A percentile compares a stretch with the other conserved stretches of the same genome.
These are phyloP conservation scores for Triticum timopheevii DNA, from an alignment of 176 grass and related monocot species.

Conservation along the genomic window DNA sequence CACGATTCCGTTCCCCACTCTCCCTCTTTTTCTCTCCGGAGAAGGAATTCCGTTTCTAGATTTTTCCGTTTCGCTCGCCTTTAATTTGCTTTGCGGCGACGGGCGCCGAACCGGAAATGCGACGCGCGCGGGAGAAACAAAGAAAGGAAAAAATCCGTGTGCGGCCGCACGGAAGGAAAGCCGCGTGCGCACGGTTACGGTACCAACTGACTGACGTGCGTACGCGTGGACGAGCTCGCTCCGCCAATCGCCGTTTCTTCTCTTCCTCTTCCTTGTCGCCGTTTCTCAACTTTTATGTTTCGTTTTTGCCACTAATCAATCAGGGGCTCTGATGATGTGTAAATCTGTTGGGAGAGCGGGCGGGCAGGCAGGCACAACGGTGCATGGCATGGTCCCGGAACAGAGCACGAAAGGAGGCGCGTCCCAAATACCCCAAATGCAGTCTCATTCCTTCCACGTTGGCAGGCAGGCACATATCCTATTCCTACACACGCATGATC, in stretches of 20 bases:
- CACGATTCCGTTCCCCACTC: not conserved
- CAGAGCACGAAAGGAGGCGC: not conserved
- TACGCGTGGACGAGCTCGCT: not conserved
- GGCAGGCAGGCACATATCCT: not conserved
- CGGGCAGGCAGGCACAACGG: not conserved
- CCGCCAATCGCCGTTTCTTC: not conserved
- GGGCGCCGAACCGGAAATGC: not conserved
- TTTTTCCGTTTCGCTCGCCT: not conserved
- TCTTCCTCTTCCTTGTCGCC: not conserved
- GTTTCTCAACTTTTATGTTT: not conserved
- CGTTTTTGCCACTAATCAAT: not conserved
- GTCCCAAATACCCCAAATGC: not conserved
- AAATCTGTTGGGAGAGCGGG: not conserved
- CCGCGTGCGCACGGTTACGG: no score
- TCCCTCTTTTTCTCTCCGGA: no score
- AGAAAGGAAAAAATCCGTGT: no score
- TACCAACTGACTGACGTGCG: no score
- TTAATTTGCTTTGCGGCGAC: not conserved
- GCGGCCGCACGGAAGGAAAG: no score
- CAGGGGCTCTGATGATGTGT: not conserved
- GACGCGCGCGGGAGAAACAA: no score
- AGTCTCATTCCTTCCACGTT: not conserved
- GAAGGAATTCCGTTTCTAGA: not conserved
- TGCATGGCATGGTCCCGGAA: conserved; percentile 12
- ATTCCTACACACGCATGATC: not conserved